Percentiles rank a stretch among this genome's conserved stretches.
Evolutionary conservation across 179 eudicot genomes (phyloP).

Genomic region (Silene coronaria): DNA sequence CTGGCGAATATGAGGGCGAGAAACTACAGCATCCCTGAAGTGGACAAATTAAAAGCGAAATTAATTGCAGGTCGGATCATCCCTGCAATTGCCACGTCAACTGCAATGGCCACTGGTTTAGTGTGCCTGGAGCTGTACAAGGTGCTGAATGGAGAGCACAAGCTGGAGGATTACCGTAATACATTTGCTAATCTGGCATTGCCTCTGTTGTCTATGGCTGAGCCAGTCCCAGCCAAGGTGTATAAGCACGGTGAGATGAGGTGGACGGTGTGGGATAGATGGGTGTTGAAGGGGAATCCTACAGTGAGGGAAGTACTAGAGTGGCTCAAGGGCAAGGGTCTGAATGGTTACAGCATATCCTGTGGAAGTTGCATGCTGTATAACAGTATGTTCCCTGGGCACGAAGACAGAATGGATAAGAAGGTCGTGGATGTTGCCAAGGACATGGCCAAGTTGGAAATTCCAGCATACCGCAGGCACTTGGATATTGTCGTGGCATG

Average conservation of each 20-base stretch:
- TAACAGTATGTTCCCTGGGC: slow-evolving; percentile 77
- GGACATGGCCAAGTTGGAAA: slow-evolving; percentile 74
- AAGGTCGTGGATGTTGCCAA: slow-evolving; percentile 62
- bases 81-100: slow-evolving; percentile 89
- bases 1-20: slow-evolving; percentile 95
- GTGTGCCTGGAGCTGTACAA: slow-evolving; percentile 52
- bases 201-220: slow-evolving; percentile 47
- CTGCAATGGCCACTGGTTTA: slow-evolving; percentile 38
- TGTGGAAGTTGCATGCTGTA: slow-evolving; percentile 65
- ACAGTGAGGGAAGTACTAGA: slow-evolving; percentile 48
- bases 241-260: slow-evolving; percentile 39
- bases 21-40: slow-evolving; percentile 80
- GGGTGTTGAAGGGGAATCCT: slow-evolving; percentile 43
- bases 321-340: slow-evolving; percentile 54
- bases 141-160: slow-evolving; percentile 37
- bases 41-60: slow-evolving; percentile 81
- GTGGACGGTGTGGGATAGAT: slow-evolving; percentile 50
- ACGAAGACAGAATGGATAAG: slow-evolving; percentile 75
- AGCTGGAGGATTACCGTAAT: slow-evolving; percentile 42
- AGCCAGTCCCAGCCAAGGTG: slow-evolving; percentile 49
- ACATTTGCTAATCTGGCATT: slow-evolving; percentile 45
- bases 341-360: slow-evolving; percentile 60
- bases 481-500: slow-evolving; percentile 82
- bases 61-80: slow-evolving; percentile 86
- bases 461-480: slow-evolving; percentile 66